Conservation (phyloP, 192 early-diverging fungal genomes). For the Gaertneriomyces semiglobifer region DNA sequence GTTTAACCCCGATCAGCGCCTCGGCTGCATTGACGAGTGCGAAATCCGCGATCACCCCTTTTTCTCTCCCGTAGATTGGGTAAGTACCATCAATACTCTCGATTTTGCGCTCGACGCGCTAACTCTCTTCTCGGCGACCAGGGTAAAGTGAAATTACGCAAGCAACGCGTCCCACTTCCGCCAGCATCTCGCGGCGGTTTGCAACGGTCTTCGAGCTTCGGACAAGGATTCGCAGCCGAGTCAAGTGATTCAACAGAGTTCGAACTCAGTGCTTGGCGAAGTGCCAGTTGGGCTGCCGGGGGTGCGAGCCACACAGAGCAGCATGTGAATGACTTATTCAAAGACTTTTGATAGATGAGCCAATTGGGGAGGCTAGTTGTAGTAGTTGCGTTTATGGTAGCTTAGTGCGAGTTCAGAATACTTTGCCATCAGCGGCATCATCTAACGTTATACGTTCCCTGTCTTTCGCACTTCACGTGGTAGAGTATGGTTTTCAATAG, state of each 20-base stretch:
- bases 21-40: conserved; percentile 41
- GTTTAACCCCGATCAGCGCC: conserved; percentile 34
- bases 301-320: background rate
- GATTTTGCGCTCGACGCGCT: too few relatives aligned
- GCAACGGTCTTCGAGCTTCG: conserved; percentile 1
- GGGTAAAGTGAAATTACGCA: conserved; percentile 49
- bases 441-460: too few relatives aligned
- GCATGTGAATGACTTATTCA: background rate
- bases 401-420: too few relatives aligned
- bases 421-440: too few relatives aligned
- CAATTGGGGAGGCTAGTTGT: background rate
- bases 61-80: conserved; percentile 43
- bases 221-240: conserved; percentile 8
- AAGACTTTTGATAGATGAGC: conserved; percentile 1
- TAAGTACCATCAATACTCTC: background rate
- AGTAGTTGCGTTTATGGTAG: too few relatives aligned
- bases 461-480: too few relatives aligned
- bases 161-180: background rate
- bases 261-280: conserved; percentile 18
- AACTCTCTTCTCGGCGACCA: too few relatives aligned
- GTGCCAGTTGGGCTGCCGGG: conserved; percentile 21
- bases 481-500: too few relatives aligned
- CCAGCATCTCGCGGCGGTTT: too few relatives aligned
- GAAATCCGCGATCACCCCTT: conserved; percentile 45
- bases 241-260: conserved; percentile 1